Conservation (phyloP, 345 rosid genomes). For the Viola odorata region DNA sequence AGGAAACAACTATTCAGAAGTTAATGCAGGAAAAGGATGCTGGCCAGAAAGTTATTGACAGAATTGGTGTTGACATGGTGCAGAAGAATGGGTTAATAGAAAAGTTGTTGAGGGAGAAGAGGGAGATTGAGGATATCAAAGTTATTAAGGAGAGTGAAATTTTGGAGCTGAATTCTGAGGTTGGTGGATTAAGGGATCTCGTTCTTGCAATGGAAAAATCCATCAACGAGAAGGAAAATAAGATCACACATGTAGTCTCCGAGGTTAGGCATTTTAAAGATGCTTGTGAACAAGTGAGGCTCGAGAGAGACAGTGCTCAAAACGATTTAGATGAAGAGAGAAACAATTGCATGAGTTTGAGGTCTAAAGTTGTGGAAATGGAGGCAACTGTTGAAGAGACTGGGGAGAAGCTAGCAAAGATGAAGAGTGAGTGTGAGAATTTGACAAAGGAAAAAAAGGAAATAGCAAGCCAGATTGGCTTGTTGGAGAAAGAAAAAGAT, state of each 20-base stretch:
- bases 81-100: constrained; percentile 32
- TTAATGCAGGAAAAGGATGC: constrained; percentile 27
- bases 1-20: constrained; percentile 30
- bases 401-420: constrained; percentile 27
- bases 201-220: constrained; percentile 27
- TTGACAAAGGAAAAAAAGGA: constrained; percentile 29
- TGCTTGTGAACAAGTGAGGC: constrained; percentile 15
- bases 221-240: constrained; percentile 23
- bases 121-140: constrained; percentile 38
- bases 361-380: constrained; percentile 28
- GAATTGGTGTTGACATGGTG: constrained; percentile 13
- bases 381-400: constrained; percentile 36
- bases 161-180: constrained; percentile 32
- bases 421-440: constrained; percentile 23
- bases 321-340: constrained; percentile 43
- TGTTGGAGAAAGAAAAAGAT: constrained; percentile 41
- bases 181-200: constrained; percentile 27
- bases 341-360: constrained; percentile 28
- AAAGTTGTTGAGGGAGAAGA: constrained; percentile 35
- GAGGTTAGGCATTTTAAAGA: constrained; percentile 19
- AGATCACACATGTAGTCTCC: constrained; percentile 25
- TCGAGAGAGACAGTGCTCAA: constrained; percentile 35
- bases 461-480: constrained; percentile 23
- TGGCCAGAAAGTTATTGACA: constrained; percentile 18
- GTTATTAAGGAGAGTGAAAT: constrained; percentile 35